These are phyloP conservation scores for Aspergillus persii DNA, from an alignment of 2,329 filamentous ascomycete genomes.

Conservation along the genomic window DNA sequence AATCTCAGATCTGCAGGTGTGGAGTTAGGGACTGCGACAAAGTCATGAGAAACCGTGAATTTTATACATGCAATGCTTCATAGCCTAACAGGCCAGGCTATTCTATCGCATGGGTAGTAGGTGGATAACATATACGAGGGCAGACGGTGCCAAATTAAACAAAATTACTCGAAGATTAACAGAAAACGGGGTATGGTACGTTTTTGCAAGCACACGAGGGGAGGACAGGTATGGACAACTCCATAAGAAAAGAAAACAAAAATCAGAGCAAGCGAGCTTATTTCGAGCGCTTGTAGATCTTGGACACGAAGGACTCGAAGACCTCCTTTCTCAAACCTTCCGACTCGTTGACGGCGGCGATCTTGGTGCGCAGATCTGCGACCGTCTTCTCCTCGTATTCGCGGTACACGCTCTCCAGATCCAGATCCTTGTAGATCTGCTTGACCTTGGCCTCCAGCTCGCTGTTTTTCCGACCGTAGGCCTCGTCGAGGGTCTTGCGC, in stretches of 20 bases:
- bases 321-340: slow-evolving; percentile 86
- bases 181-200: neutral
- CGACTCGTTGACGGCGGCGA: slow-evolving; percentile 77
- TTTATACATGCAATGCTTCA: neutral
- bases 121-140: neutral
- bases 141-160: neutral
- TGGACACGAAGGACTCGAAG: slow-evolving; percentile 84
- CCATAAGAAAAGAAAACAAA: neutral
- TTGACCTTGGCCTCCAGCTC: slow-evolving; percentile 82
- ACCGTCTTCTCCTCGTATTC: slow-evolving; percentile 88
- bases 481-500: slow-evolving; percentile 80
- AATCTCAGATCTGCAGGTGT: no score
- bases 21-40: no score
- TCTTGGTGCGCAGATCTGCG: slow-evolving; percentile 71
- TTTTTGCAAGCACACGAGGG: neutral
- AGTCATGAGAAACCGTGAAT: neutral
- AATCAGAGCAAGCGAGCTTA: slow-evolving; percentile 44
- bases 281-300: slow-evolving; percentile 98
- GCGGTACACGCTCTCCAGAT: slow-evolving; percentile 78
- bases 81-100: neutral
- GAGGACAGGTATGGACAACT: neutral
- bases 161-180: neutral
- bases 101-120: neutral
- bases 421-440: slow-evolving; percentile 80
- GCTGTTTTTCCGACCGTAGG: slow-evolving; percentile 91